phyloP scores from a whole-genome alignment of 768 basidiomycete species.

The Naganishia vaughanmartiniae region DNA sequence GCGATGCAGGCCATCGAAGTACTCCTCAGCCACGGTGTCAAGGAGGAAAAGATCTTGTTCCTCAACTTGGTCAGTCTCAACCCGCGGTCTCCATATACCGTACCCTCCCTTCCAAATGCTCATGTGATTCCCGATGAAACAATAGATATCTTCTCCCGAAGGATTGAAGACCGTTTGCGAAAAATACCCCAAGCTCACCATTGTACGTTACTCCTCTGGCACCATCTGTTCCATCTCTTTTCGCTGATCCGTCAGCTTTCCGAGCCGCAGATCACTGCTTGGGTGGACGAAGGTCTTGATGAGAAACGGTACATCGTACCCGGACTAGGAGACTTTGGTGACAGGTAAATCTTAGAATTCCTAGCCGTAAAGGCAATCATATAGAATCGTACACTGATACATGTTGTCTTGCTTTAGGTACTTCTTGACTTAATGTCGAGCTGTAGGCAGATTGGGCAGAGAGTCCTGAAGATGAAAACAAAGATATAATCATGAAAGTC shows the following conservation, averaged over 20 bases:
- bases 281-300: constrained; percentile 91
- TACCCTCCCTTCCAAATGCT: not conserved
- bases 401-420: not conserved
- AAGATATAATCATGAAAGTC: not conserved
- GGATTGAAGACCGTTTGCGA: constrained; percentile 77
- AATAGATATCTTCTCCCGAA: constrained; percentile 81
- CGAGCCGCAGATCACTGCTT: constrained; percentile 73
- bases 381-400: not conserved
- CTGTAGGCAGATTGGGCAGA: not conserved
- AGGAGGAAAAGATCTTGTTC: constrained; percentile 91
- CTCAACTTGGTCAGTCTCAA: constrained; percentile 71
- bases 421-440: constrained; percentile 12
- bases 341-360: constrained; percentile 50
- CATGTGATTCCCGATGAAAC: not conserved
- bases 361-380: too few species aligned
- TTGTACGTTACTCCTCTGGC: constrained; percentile 58
- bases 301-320: constrained; percentile 88
- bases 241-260: not conserved
- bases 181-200: constrained; percentile 70
- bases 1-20: constrained; percentile 97
- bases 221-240: not conserved
- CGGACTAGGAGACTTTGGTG: constrained; percentile 96
- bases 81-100: not conserved
- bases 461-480: not conserved
- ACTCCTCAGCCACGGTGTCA: constrained; percentile 82